phyloP scores from a whole-genome alignment of 306 rosid species.

The Rosa multiflora region DNA sequence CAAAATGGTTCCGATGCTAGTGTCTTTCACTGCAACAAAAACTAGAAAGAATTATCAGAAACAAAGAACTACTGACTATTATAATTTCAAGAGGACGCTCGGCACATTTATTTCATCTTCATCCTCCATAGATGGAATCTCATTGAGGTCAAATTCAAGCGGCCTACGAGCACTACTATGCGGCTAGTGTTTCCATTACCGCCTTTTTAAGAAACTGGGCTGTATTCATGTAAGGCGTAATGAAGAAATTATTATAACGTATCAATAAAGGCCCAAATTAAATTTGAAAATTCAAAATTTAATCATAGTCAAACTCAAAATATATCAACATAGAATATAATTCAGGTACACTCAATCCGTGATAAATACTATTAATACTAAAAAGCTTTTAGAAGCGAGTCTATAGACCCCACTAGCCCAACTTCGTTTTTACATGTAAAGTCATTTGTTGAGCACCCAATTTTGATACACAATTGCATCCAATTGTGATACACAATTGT shows the following conservation, averaged over 20 bases:
- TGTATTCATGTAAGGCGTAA: neutral
- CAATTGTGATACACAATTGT: too few species aligned
- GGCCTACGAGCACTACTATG: neutral
- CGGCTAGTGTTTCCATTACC: neutral
- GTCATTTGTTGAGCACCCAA: too few species aligned
- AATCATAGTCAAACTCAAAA: too few species aligned
- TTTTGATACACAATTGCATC: too few species aligned
- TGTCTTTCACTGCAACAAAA: neutral
- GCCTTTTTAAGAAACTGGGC: too few species aligned
- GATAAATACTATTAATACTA: too few species aligned
- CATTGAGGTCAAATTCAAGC: conserved; percentile 45
- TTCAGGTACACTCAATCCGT: too few species aligned
- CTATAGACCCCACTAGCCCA: too few species aligned
- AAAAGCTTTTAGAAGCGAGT: too few species aligned
- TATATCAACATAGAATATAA: too few species aligned
- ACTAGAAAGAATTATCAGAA: neutral
- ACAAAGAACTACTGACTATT: conserved; percentile 3
- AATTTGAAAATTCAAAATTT: too few species aligned
- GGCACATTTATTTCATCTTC: conserved; percentile 6
- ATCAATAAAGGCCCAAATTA: neutral
- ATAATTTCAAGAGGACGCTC: conserved; percentile 10
- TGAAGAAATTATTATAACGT: neutral
- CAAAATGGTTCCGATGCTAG: neutral
- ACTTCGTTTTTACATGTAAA: too few species aligned
- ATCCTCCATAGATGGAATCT: conserved; percentile 31